Percentiles rank a stretch among this genome's conserved stretches.
Conservation (phyloP, 257 asterid species). For the Plantago elongata region DNA sequence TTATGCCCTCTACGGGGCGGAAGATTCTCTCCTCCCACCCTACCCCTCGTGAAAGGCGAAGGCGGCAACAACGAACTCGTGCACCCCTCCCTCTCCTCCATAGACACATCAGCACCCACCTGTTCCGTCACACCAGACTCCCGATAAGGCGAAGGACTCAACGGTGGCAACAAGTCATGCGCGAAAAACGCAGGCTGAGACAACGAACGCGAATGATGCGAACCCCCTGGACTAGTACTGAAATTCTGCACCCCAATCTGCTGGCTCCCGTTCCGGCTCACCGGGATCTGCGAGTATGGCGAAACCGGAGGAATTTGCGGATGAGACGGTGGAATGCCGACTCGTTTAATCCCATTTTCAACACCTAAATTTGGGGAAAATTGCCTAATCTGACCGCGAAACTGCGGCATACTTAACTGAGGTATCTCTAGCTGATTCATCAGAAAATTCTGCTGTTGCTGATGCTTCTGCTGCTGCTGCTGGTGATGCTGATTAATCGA, state of each 20-base stretch:
- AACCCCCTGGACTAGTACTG: slow-evolving; percentile 41
- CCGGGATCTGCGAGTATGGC: slow-evolving; percentile 78
- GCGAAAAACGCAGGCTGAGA: slow-evolving; percentile 80
- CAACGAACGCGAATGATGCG: slow-evolving; percentile 57
- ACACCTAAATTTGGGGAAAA: slow-evolving; percentile 43
- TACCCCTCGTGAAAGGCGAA: slow-evolving; percentile 25
- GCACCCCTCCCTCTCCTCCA: slow-evolving; percentile 12
- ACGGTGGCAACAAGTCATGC: slow-evolving; percentile 26
- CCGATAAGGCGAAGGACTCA: slow-evolving; percentile 7
- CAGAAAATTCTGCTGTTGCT: slow-evolving; percentile 27
- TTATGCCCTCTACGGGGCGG: slow-evolving; percentile 47
- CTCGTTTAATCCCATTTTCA: slow-evolving; percentile 51
- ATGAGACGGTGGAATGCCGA: slow-evolving; percentile 88
- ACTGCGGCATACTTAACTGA: slow-evolving; percentile 51
- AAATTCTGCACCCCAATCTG: slow-evolving; percentile 59
- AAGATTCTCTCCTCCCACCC: slow-evolving; percentile 44
- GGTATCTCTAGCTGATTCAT: slow-evolving; percentile 62
- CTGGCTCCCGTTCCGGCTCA: slow-evolving; percentile 30
- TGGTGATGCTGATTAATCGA: slow-evolving; percentile 38
- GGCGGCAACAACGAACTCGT: slow-evolving; percentile 9
- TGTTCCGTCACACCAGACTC: slow-evolving; percentile 9
- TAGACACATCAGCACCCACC: not conserved
- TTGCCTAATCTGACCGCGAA: slow-evolving; percentile 61
- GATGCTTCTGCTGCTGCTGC: slow-evolving; percentile 18
- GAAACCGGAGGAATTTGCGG: slow-evolving; percentile 91